Conservation (phyloP, 495 filamentous ascomycete species). For the Jackrogersella multiformis region DNA sequence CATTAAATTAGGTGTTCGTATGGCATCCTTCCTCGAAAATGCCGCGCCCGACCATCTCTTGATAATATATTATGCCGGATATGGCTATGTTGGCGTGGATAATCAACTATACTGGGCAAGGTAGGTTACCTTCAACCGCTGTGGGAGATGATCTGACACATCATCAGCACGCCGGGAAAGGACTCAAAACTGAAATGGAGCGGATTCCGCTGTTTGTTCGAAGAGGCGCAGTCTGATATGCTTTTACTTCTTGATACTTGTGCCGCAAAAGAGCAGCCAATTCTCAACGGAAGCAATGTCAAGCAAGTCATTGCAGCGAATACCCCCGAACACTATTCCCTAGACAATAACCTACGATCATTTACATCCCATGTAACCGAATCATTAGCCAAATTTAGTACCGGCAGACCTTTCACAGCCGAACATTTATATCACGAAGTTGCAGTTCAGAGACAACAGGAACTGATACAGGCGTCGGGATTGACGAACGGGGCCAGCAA, state of each 20-base stretch:
- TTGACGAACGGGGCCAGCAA: constrained; percentile 57
- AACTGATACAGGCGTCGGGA: constrained; percentile 50
- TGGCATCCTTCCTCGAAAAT: constrained; percentile 60
- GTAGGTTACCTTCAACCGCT: constrained; percentile 51
- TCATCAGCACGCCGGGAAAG: constrained; percentile 51
- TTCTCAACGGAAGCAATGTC: constrained; percentile 55
- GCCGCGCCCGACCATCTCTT: constrained; percentile 63
- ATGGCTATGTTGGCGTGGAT: constrained; percentile 60
- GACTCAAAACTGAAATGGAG: constrained; percentile 59
- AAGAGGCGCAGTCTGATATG: constrained; percentile 60
- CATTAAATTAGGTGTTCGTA: constrained; percentile 62
- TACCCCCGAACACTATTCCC: constrained; percentile 56
- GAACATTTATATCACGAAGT: constrained; percentile 63
- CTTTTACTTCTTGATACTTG: constrained; percentile 60
- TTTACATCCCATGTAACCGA: constrained; percentile 62
- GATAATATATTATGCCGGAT: constrained; percentile 66
- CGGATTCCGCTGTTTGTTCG: constrained; percentile 59
- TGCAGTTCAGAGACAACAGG: constrained; percentile 52
- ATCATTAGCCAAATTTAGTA: constrained; percentile 56
- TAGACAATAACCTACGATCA: constrained; percentile 56
- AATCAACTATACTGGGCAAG: constrained; percentile 65
- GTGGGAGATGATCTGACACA: constrained; percentile 32
- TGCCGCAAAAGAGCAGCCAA: constrained; percentile 53
- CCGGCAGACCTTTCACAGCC: constrained; percentile 57
- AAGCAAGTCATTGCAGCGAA: constrained; percentile 67